Evolutionary conservation across 164 flowering plant genomes (phyloP), one percentile per base, ranked within the genome.

Genomic region (Nymphaea colorata): DNA sequence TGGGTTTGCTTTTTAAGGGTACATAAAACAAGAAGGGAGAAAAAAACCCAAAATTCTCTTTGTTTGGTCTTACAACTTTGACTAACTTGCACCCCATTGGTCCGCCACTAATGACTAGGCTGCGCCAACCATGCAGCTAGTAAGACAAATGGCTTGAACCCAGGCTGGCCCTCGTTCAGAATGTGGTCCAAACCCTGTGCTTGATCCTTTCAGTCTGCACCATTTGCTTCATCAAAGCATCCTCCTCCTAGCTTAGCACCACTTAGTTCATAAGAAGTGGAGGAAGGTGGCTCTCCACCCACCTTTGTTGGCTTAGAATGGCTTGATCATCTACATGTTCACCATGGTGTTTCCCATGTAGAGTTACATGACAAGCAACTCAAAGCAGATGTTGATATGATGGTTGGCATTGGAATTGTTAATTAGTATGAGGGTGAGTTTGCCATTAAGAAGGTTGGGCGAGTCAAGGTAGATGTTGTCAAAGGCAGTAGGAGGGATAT

Each of bases 371-470:
- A 76, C 79, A 70, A 79, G 51, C 60, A 76, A 77, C 82, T 83
- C 91, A 17, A 84, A 86, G 65, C 76, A 73, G 10, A 87, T 75
- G 36, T 81, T 77, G 2, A 89, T 75, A 73, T 79, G 87, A 66
- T 70, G 70, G 65, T 87, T 91, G 15, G 96, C 96, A 79, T 91
- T 91, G 36, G 97, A 76, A 75, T 89, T 85, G 59, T 89, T 89
- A 42, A n/a, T n/a, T n/a, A 86, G 93, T 0, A 86, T 78, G 72
- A 91, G 72, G 43, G 81, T 77, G 67, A 85, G 76, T 64, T 91
- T 90, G 0, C 91, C 86, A n/a, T 86, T 87, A 47, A 87, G 73
- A 71, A 79, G 82, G 74, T 80, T 81, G 0, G 87, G 80, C 3
- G 97, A 80, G 73, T 87, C 91, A 55, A 91, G 80, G 84, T 86